phyloP scores from a whole-genome alignment of 1,284 basidiomycete species.

The Sanghuangporus sanghuang region DNA sequence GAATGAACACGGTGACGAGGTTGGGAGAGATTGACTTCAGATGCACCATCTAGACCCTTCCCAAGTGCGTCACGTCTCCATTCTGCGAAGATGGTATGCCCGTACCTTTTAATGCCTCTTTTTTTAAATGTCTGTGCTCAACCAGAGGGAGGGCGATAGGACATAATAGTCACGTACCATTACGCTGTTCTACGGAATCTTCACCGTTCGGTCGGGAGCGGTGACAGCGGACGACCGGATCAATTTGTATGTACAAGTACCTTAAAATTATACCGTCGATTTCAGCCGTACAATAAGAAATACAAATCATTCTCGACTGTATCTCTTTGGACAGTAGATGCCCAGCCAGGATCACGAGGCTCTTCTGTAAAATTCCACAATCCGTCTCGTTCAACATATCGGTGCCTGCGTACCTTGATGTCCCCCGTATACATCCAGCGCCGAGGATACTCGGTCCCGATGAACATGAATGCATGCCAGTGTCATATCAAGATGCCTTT shows the following conservation, averaged over 20 bases:
- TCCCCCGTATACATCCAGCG: neutral
- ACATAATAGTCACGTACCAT: too few relatives aligned
- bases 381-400: neutral
- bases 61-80: neutral
- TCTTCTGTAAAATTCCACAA: neutral
- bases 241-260: too few relatives aligned
- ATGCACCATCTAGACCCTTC: neutral
- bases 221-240: too few relatives aligned
- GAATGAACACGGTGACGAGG: neutral
- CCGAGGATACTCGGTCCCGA: neutral
- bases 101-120: neutral
- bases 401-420: slow-evolving; percentile 2
- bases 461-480: neutral
- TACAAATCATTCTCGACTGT: neutral
- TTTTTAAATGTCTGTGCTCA: too few relatives aligned
- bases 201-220: too few relatives aligned
- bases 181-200: too few relatives aligned
- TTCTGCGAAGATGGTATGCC: neutral
- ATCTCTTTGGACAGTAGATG: neutral
- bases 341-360: neutral
- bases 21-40: neutral
- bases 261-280: too few relatives aligned
- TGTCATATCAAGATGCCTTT: neutral
- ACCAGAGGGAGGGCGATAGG: too few relatives aligned
- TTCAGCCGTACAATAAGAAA: too few relatives aligned